These are phyloP conservation scores for Ramaria sp. DNA, from an alignment of 768 basidiomycete genomes.

Conservation along the genomic window DNA sequence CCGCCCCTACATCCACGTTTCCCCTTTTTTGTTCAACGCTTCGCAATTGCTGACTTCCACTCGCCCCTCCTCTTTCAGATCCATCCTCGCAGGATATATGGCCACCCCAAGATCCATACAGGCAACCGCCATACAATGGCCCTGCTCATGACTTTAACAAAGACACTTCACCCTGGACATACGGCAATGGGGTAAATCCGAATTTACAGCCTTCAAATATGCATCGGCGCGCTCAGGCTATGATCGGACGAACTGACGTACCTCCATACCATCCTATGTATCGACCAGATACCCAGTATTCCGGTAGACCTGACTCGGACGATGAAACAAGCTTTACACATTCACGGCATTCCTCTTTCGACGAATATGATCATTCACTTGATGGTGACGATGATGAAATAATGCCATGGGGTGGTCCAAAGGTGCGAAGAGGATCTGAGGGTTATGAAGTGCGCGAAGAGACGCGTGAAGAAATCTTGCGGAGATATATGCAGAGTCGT, in stretches of 20 bases:
- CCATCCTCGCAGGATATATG: slow-evolving; percentile 33
- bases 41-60: slow-evolving; percentile 4
- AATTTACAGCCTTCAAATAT: slow-evolving; percentile 53
- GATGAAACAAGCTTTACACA: slow-evolving; percentile 7
- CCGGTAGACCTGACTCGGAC: slow-evolving; percentile 13
- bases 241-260: slow-evolving; percentile 29
- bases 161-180: slow-evolving; percentile 74
- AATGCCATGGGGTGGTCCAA: slow-evolving; percentile 6
- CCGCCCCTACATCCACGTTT: background rate
- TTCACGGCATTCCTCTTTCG: background rate
- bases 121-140: slow-evolving; percentile 19
- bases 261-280: slow-evolving; percentile 66
- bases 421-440: slow-evolving; percentile 65
- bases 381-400: slow-evolving; percentile 5
- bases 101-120: slow-evolving; percentile 64
- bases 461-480: slow-evolving; percentile 54
- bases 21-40: background rate
- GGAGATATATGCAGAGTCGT: slow-evolving; percentile 40
- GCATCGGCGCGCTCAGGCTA: slow-evolving; percentile 21
- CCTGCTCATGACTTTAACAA: slow-evolving; percentile 32
- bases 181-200: slow-evolving; percentile 75
- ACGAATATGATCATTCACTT: slow-evolving; percentile 10
- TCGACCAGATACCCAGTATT: slow-evolving; percentile 15
- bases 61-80: slow-evolving; percentile 19
- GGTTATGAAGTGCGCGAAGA: slow-evolving; percentile 63